A percentile compares a stretch with the other conserved stretches of the same genome.
Conservation (phyloP, 768 basidiomycete genomes). For the Rhodotorula kratochvilovae region DNA sequence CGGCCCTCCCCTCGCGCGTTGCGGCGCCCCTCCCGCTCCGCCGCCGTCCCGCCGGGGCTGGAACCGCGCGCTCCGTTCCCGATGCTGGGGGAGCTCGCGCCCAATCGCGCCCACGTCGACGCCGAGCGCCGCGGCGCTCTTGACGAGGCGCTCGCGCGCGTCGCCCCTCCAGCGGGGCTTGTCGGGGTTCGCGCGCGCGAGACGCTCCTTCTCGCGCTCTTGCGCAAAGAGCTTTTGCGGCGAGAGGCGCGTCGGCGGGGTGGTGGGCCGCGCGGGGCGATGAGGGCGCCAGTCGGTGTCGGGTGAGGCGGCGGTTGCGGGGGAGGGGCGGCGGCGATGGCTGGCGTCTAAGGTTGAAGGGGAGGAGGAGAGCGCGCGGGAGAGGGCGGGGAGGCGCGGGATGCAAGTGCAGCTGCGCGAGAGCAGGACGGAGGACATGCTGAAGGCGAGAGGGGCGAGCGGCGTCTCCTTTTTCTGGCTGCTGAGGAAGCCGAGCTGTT, state of each 20-base stretch:
- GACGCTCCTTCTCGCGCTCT: conserved; percentile 12
- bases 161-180: neutral
- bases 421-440: neutral
- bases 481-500: neutral
- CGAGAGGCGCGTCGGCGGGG: neutral
- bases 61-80: conserved; percentile 7
- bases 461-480: too few species aligned
- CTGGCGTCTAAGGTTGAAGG: neutral
- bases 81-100: neutral
- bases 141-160: neutral
- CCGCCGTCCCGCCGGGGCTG: neutral
- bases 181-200: conserved; percentile 5
- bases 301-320: neutral
- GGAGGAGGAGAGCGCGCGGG: neutral
- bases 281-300: neutral
- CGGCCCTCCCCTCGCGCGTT: neutral
- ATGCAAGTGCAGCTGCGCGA: neutral
- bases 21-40: too few species aligned
- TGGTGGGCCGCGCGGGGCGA: neutral
- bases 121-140: conserved; percentile 3
- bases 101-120: conserved; percentile 1
- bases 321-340: neutral
- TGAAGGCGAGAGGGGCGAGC: too few species aligned
- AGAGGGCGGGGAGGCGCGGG: neutral
- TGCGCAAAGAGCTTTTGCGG: conserved; percentile 8